Evolutionary conservation across 768 basidiomycete species (phyloP).

Genomic region (Butyriboletus loyo): DNA sequence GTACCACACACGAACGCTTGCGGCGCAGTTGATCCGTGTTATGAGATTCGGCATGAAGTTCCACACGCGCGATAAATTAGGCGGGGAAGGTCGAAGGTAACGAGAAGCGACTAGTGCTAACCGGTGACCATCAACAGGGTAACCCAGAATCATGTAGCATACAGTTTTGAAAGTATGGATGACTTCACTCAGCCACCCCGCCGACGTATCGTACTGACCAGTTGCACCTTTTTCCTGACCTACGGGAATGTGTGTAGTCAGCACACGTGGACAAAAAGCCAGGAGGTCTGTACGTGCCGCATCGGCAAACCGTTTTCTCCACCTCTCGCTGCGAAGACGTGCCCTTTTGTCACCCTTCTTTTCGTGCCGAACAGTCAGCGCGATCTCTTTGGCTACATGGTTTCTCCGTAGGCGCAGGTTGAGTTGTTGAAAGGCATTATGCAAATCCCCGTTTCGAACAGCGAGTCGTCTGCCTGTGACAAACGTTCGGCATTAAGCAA

Average conservation of each 20-base stretch:
- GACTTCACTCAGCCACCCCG: slow-evolving; percentile 53
- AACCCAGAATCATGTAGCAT: slow-evolving; percentile 6
- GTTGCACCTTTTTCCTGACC: slow-evolving; percentile 81
- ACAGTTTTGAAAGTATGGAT: not conserved
- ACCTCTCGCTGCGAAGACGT: slow-evolving; percentile 70
- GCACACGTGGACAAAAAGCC: slow-evolving; percentile 8
- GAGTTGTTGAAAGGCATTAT: slow-evolving; percentile 46
- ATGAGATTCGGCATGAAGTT: slow-evolving; percentile 2
- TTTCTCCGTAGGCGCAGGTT: slow-evolving; percentile 53
- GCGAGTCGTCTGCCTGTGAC: slow-evolving; percentile 58
- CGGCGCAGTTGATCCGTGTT: slow-evolving; percentile 11
- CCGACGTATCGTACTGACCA: slow-evolving; percentile 75
- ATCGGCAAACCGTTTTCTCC: slow-evolving; percentile 76
- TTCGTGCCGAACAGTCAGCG: slow-evolving; percentile 62
- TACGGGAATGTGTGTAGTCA: slow-evolving; percentile 32
- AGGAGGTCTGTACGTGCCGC: slow-evolving; percentile 48
- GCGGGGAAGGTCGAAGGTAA: slow-evolving; percentile 1
- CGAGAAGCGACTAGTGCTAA: not conserved
- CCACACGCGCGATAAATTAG: not conserved
- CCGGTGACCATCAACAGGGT: slow-evolving; percentile 5
- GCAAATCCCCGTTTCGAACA: slow-evolving; percentile 44
- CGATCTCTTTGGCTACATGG: slow-evolving; percentile 49
- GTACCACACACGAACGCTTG: slow-evolving; percentile 7
- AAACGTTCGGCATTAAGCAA: slow-evolving; percentile 5
- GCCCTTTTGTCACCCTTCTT: slow-evolving; percentile 80